Evolutionary conservation across 305 asterid species (phyloP).

Genomic region (Plantago rigida): DNA sequence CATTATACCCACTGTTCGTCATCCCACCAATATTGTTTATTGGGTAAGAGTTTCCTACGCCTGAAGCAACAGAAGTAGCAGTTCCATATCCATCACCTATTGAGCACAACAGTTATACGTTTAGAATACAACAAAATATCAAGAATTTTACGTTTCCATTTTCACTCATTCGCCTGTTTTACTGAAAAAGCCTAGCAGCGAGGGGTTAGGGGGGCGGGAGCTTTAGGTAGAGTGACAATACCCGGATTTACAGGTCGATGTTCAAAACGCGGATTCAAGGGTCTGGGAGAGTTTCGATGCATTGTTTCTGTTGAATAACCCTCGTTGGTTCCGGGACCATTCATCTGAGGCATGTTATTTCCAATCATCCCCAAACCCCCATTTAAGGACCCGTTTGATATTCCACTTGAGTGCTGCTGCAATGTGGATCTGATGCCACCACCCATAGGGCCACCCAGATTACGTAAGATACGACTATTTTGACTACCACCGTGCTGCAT

Average conservation of each 20-base stretch:
- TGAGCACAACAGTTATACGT: conserved; percentile 26
- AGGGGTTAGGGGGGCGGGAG: conserved; percentile 11
- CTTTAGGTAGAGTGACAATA: conserved; percentile 29
- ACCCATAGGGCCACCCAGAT: conserved; percentile 71
- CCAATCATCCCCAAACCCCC: conserved; percentile 51
- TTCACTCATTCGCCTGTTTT: conserved; percentile 1
- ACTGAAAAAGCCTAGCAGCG: neutral
- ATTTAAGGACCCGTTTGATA: conserved; percentile 53
- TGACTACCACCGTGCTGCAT: conserved; percentile 73
- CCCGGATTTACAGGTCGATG: conserved; percentile 59
- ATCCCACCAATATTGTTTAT: conserved; percentile 43
- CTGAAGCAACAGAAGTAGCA: conserved; percentile 49
- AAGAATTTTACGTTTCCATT: conserved; percentile 2
- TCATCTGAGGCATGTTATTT: conserved; percentile 47
- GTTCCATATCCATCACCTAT: conserved; percentile 71
- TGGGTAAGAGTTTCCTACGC: conserved; percentile 58
- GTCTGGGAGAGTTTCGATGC: conserved; percentile 53
- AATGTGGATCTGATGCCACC: conserved; percentile 64
- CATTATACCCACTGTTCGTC: conserved; percentile 50
- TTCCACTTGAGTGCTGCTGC: conserved; percentile 68
- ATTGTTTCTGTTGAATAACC: conserved; percentile 44
- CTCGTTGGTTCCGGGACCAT: conserved; percentile 54
- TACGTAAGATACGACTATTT: conserved; percentile 69
- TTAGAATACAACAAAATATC: conserved; percentile 19
- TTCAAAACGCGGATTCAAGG: conserved; percentile 50